Evolutionary conservation across 1,284 basidiomycete genomes (phyloP).

Genomic region (Sanguinoderma infundibulare): DNA sequence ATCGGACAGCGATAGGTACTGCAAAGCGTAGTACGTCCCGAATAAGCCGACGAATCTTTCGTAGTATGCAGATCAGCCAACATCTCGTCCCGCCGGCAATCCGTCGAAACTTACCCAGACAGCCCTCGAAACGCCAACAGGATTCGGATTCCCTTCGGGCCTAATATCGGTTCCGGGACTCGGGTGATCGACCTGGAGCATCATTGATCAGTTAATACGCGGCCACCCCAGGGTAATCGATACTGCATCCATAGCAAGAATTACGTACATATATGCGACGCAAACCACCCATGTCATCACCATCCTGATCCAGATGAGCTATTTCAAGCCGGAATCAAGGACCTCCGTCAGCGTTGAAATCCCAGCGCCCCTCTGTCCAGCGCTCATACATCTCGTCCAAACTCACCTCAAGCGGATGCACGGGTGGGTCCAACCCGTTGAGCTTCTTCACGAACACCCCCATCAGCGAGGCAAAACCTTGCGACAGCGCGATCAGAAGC

Average conservation of each 20-base stretch:
- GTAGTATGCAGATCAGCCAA: not conserved
- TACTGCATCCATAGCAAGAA: too few species aligned
- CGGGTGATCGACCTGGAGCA: slow-evolving; percentile 49
- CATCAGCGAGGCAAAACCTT: slow-evolving; percentile 67
- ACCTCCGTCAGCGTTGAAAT: not conserved
- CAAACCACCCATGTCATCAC: slow-evolving; percentile 53
- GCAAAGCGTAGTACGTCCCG: slow-evolving; percentile 70
- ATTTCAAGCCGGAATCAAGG: not conserved
- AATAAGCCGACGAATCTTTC: slow-evolving; percentile 62
- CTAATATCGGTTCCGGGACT: slow-evolving; percentile 68
- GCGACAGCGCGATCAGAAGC: slow-evolving; percentile 59
- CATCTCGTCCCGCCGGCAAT: too few species aligned
- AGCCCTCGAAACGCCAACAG: slow-evolving; percentile 48
- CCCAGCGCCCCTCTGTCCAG: not conserved
- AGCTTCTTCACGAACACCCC: slow-evolving; percentile 66
- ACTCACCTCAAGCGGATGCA: slow-evolving; percentile 59
- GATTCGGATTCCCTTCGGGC: slow-evolving; percentile 68
- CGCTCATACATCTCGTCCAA: not conserved
- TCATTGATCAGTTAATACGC: not conserved
- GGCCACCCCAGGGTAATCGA: too few species aligned
- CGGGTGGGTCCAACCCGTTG: slow-evolving; percentile 59
- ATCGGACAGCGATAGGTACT: slow-evolving; percentile 65
- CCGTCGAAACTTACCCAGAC: slow-evolving; percentile 6
- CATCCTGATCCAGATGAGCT: slow-evolving; percentile 57
- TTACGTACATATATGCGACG: slow-evolving; percentile 44